Base-by-base conservation (phyloP, 148 eudicot genomes). In the Agrostemma githago region DNA sequence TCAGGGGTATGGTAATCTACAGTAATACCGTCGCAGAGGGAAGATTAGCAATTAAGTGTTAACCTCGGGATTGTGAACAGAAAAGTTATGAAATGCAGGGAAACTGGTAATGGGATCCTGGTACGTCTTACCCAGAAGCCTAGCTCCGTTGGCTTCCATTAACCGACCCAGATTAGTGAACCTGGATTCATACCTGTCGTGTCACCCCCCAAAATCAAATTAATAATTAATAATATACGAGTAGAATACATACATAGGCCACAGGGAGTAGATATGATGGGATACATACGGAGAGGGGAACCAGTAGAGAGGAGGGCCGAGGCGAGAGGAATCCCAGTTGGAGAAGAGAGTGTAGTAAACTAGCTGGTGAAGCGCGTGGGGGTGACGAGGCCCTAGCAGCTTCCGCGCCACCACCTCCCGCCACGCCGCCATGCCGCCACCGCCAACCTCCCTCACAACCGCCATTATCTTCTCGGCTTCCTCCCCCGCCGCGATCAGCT, bases 251-350 rank as follows among this genome's bases (percentile, higher is more conserved):
- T 11, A 37, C 5, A 10, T 38, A 37, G 38, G 2, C n/a, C n/a
- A n/a, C n/a, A n/a, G n/a, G n/a, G n/a, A n/a, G n/a, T 8, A 59
- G 39, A 38, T 4, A 8, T 56, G 26, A 4, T 37, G 65, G 20
- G 11, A 8, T 3, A 61, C 74, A n/a, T 89, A 90, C 92, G 56
- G 86, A 15, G 96, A 89, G 68, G 98, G 98, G 79, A 88, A 94
- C 97, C 98, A 94, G 43, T 94, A 94, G 72, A 82, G 85, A 74
- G 97, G 93, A 63, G 95, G 98, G 3, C 91, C 97, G 38, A 75
- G 62, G 20, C 77, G 64, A 46, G 91, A 69, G 6, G 74, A 83
- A 79, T 93, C 92, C 77, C 92, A 88, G 59, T 78, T 16, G 73
- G 80, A 80, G 79, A 88, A 93, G 38, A 89, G 84, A 0, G 89